phyloP scores from a whole-genome alignment of 768 basidiomycete genomes.

The Chiua virens region DNA sequence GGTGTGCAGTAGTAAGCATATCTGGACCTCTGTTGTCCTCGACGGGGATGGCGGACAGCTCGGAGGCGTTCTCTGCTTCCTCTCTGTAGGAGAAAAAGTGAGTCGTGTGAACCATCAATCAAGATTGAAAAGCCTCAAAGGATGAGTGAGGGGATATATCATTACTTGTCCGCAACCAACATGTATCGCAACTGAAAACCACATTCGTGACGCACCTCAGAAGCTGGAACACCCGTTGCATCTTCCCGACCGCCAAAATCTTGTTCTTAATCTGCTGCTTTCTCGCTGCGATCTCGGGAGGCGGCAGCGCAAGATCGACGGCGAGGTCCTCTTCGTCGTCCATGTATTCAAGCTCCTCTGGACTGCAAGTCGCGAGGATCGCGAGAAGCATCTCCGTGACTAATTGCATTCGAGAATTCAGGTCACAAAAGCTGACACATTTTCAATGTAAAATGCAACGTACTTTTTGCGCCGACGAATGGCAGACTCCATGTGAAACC shows the following conservation, averaged over 20 bases:
- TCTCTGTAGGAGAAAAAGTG: constrained; percentile 45
- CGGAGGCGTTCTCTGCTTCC: constrained; percentile 76
- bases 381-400: constrained; percentile 98
- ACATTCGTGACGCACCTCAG: constrained; percentile 61
- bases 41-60: constrained; percentile 44
- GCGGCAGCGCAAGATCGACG: constrained; percentile 32
- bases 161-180: too few species aligned
- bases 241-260: constrained; percentile 87
- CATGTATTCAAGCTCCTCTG: constrained; percentile 86
- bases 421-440: background rate
- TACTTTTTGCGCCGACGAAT: constrained; percentile 97
- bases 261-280: constrained; percentile 87
- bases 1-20: constrained; percentile 62
- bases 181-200: background rate
- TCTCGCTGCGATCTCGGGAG: constrained; percentile 50
- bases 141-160: too few species aligned
- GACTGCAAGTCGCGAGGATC: constrained; percentile 88
- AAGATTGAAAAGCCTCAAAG: background rate
- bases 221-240: constrained; percentile 88
- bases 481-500: constrained; percentile 98
- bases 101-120: background rate
- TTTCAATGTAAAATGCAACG: constrained; percentile 25
- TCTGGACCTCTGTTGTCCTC: constrained; percentile 46
- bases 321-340: constrained; percentile 38
- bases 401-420: constrained; percentile 28